Conservation (phyloP, 176 grass and related monocot species). For the Guadua angustifolia region DNA sequence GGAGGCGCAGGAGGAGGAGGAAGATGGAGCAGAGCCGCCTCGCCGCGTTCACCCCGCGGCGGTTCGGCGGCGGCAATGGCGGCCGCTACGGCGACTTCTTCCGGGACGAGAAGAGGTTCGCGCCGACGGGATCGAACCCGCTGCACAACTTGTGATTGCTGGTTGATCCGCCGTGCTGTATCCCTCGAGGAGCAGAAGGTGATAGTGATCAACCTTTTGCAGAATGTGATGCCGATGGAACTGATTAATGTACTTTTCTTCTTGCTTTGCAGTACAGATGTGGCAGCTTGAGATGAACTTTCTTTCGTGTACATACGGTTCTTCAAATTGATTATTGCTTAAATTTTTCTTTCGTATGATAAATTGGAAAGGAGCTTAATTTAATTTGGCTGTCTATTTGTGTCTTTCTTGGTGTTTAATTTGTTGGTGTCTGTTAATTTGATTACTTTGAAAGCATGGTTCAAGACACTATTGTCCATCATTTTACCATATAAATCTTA, state of each 20-base stretch:
- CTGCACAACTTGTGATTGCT: conserved; percentile 62
- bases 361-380: not conserved
- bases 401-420: not conserved
- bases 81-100: conserved; percentile 27
- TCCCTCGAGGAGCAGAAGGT: not conserved
- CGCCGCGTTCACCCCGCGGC: conserved; percentile 36
- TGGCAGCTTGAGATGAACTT: not conserved
- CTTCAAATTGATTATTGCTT: not conserved
- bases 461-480: not conserved
- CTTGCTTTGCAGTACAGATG: not conserved
- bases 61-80: conserved; percentile 11
- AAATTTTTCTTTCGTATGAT: not conserved
- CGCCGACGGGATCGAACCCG: conserved; percentile 72
- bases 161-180: not conserved
- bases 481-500: not conserved
- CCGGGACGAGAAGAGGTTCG: conserved; percentile 71
- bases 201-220: not conserved
- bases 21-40: not conserved
- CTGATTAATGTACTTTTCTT: not conserved
- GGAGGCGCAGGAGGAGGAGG: conserved; percentile 24
- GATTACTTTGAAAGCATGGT: not conserved
- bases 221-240: not conserved
- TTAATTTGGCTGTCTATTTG: not conserved
- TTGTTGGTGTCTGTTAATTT: not conserved
- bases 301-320: conserved; percentile 25